Percentiles rank a stretch among this genome's conserved stretches.
phyloP scores from a whole-genome alignment of 2,329 filamentous ascomycete genomes.

The Rugonectria rugulosa region DNA sequence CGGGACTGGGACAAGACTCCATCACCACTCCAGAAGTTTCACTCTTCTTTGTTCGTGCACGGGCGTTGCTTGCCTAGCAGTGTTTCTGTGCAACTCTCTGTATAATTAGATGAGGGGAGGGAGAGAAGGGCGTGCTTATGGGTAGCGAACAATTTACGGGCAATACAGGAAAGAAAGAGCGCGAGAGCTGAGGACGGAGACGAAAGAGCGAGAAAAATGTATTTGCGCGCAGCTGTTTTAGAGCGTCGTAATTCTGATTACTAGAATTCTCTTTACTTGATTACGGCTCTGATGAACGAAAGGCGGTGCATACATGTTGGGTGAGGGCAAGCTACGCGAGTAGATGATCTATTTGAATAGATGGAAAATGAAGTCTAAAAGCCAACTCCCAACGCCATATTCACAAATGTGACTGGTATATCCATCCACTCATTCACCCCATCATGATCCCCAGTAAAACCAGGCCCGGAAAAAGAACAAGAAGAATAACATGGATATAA shows the following conservation, averaged over 20 bases:
- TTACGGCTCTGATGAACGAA: neutral
- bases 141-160: no score
- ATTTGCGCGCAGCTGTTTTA: neutral
- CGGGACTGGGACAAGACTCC: neutral
- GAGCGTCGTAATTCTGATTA: neutral
- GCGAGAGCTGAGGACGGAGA: neutral
- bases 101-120: conserved; percentile 13
- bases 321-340: neutral
- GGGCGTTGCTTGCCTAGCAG: neutral
- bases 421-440: neutral
- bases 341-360: neutral
- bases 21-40: neutral
- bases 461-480: no score
- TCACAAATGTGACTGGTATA: neutral
- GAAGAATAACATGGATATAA: no score
- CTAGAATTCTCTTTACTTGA: neutral
- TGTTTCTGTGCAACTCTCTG: conserved; percentile 11
- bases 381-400: neutral
- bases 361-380: neutral
- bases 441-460: neutral
- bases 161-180: no score
- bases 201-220: conserved; percentile 7
- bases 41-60: neutral
- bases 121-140: neutral
- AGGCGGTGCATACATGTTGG: neutral